Percentiles rank a stretch among this genome's conserved stretches.
Conservation (phyloP, 2,329 filamentous ascomycete genomes). For the Conoideocrella luteorostrata region DNA sequence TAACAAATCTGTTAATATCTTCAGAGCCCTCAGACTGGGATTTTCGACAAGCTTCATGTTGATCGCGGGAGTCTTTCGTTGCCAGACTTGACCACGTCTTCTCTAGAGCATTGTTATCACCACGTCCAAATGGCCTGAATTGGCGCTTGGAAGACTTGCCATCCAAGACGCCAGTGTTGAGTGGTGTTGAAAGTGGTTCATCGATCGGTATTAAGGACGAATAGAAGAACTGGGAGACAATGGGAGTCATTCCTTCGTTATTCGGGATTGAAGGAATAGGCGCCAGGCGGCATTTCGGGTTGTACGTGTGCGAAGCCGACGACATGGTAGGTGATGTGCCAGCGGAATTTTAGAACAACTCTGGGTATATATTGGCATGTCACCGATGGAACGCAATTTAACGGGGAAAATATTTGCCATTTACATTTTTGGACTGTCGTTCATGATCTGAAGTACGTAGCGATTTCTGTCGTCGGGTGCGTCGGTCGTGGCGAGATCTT, state of each 20-base stretch:
- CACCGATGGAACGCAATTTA: too few relatives aligned
- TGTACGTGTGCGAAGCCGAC: slow-evolving; percentile 46
- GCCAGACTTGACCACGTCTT: slow-evolving; percentile 64
- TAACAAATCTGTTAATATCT: slow-evolving; percentile 21
- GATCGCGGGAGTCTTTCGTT: slow-evolving; percentile 39
- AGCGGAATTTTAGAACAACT: background rate
- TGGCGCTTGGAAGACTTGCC: slow-evolving; percentile 49
- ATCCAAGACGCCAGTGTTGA: slow-evolving; percentile 45
- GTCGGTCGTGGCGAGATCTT: too few relatives aligned
- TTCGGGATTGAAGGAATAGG: slow-evolving; percentile 34
- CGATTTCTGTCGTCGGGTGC: too few relatives aligned
- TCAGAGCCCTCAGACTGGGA: background rate
- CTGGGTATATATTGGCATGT: too few relatives aligned
- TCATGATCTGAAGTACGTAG: too few relatives aligned
- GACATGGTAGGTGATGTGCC: slow-evolving; percentile 7
- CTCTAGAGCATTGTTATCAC: slow-evolving; percentile 75
- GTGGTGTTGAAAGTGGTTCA: slow-evolving; percentile 68
- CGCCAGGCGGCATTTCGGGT: slow-evolving; percentile 51
- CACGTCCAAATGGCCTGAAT: slow-evolving; percentile 69
- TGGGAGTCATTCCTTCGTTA: slow-evolving; percentile 47
- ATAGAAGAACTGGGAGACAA: slow-evolving; percentile 78
- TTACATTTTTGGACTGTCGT: too few relatives aligned
- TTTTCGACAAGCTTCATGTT: slow-evolving; percentile 34
- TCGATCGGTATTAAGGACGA: slow-evolving; percentile 76
- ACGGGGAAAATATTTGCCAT: too few relatives aligned